A percentile compares a stretch with the other conserved stretches of the same genome.
Evolutionary conservation across 108 stramenopile species (phyloP).

Genomic region (Aurantiochytrium sp.): DNA sequence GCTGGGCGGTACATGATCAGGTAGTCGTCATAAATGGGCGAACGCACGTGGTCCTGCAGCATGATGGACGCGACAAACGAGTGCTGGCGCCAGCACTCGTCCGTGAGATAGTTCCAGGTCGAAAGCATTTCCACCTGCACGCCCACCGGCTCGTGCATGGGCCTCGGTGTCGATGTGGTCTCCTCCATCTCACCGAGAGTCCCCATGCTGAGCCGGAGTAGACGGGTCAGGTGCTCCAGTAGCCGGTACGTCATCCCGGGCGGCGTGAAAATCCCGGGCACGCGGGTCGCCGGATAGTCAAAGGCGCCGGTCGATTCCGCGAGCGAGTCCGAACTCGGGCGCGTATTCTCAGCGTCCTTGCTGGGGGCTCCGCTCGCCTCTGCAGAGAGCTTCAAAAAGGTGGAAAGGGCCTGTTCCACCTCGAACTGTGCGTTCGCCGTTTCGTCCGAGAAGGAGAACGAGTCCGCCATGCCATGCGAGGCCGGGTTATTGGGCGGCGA

Average conservation of each 20-base stretch:
- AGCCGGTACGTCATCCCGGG: background rate
- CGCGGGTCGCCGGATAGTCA: background rate
- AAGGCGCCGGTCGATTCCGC: background rate
- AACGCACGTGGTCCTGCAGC: constrained; percentile 14
- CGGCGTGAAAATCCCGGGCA: background rate
- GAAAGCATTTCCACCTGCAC: background rate
- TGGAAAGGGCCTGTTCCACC: background rate
- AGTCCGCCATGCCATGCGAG: background rate
- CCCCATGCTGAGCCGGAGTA: background rate
- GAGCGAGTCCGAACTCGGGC: background rate
- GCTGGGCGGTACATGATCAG: background rate
- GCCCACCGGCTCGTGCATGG: background rate
- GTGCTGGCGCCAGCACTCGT: constrained; percentile 20
- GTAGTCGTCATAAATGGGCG: background rate
- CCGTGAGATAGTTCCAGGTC: background rate
- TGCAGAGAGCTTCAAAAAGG: background rate
- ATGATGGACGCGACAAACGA: background rate
- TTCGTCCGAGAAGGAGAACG: background rate
- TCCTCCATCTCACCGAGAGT: background rate
- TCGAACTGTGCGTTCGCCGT: background rate
- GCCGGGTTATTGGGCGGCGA: background rate
- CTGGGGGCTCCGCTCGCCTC: background rate
- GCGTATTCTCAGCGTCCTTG: background rate
- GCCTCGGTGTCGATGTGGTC: background rate
- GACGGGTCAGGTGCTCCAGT: background rate